Percentiles rank a stretch among this genome's conserved stretches.
phyloP scores from a whole-genome alignment of 225 moss, liverwort and hornwort genomes.

The Bryoerythrophyllum caledonicum region DNA sequence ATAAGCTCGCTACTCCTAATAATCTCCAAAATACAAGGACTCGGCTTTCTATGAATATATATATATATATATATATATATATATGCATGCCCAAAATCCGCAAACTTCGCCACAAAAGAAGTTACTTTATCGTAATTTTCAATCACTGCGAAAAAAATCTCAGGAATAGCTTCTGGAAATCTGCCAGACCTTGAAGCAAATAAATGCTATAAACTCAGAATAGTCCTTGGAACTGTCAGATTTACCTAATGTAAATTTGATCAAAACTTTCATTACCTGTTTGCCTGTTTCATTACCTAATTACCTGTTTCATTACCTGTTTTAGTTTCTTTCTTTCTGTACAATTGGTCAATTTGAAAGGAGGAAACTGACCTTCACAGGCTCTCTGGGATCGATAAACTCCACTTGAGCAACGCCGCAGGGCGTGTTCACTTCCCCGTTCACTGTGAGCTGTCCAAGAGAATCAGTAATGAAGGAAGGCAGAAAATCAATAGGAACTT shows the following conservation, averaged over 20 bases:
- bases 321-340: not conserved
- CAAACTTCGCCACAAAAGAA: not conserved
- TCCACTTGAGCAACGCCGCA: constrained; percentile 88
- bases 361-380: constrained; percentile 67
- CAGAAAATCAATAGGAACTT: not conserved
- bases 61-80: too few relatives aligned
- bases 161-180: not conserved
- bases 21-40: constrained; percentile 1
- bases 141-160: not conserved
- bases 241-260: too few relatives aligned
- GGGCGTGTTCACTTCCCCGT: constrained; percentile 87
- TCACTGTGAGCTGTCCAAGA: constrained; percentile 73
- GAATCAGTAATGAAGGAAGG: constrained; percentile 21
- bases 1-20: not conserved
- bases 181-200: too few relatives aligned
- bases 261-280: too few relatives aligned
- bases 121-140: not conserved
- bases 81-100: too few relatives aligned
- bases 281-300: too few relatives aligned
- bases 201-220: constrained; percentile 7
- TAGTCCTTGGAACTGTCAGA: not conserved
- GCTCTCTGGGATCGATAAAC: constrained; percentile 94
- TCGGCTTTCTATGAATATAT: too few relatives aligned
- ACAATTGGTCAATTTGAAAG: not conserved
- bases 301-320: too few relatives aligned